Evolutionary conservation across 768 basidiomycete genomes (phyloP).

Genomic region (Gyrodon lividus): DNA sequence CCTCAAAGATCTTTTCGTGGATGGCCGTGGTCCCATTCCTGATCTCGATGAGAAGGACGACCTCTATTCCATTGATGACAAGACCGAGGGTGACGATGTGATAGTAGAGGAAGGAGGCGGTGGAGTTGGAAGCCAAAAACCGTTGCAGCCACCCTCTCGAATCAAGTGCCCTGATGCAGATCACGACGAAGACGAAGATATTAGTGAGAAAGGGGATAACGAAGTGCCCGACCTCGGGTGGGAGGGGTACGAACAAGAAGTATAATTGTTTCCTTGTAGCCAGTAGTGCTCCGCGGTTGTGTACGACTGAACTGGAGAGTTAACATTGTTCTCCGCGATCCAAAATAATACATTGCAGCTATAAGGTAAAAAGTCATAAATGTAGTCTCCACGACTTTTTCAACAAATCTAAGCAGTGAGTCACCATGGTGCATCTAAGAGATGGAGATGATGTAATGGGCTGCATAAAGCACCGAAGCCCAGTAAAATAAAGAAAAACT

Average conservation of each 20-base stretch:
- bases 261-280: constrained; percentile 24
- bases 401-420: constrained; percentile 20
- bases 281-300: background rate
- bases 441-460: constrained; percentile 11
- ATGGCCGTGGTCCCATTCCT: constrained; percentile 26
- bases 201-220: constrained; percentile 41
- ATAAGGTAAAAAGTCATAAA: constrained; percentile 29
- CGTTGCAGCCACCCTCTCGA: constrained; percentile 33
- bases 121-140: constrained; percentile 27
- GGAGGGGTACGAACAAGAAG: constrained; percentile 75
- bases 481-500: constrained; percentile 9
- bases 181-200: constrained; percentile 26
- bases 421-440: constrained; percentile 21
- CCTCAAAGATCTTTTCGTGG: constrained; percentile 73
- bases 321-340: constrained; percentile 4
- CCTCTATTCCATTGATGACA: constrained; percentile 55
- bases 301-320: background rate
- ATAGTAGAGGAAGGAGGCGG: constrained; percentile 41
- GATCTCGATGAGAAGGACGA: constrained; percentile 44
- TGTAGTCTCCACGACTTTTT: constrained; percentile 24
- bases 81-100: constrained; percentile 40
- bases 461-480: constrained; percentile 3
- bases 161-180: constrained; percentile 1
- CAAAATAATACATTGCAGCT: constrained; percentile 17
- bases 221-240: constrained; percentile 36